A percentile compares a stretch with the other conserved stretches of the same genome.
phyloP scores from a whole-genome alignment of 768 basidiomycete genomes.

The Suillus hirtellus region DNA sequence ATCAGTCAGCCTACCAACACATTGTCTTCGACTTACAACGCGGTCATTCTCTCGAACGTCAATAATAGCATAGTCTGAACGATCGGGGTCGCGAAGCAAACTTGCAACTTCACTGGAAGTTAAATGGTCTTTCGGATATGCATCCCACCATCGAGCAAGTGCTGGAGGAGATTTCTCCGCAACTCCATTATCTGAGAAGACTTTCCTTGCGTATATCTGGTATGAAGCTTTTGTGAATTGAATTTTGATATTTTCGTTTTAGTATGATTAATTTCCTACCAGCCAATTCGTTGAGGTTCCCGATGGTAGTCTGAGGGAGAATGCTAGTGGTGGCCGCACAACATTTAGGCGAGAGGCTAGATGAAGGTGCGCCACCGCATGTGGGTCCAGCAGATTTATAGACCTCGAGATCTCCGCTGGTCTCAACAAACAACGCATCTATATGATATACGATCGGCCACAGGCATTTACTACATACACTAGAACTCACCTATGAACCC shows the following conservation, averaged over 20 bases:
- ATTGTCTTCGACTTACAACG: slow-evolving; percentile 31
- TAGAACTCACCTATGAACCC: slow-evolving; percentile 42
- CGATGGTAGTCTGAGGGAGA: slow-evolving; percentile 12
- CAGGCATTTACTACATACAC: not conserved
- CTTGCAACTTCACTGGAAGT: slow-evolving; percentile 40
- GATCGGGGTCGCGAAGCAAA: slow-evolving; percentile 23
- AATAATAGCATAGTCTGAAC: slow-evolving; percentile 41
- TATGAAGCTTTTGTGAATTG: slow-evolving; percentile 40
- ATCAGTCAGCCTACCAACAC: not conserved
- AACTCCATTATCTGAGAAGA: slow-evolving; percentile 8
- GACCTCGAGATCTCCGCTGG: slow-evolving; percentile 40
- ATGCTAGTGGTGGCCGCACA: not conserved
- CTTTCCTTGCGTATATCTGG: slow-evolving; percentile 48
- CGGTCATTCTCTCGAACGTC: slow-evolving; percentile 53
- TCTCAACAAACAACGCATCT: slow-evolving; percentile 46
- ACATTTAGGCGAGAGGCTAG: slow-evolving; percentile 13
- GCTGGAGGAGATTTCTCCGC: slow-evolving; percentile 13
- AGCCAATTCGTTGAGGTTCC: slow-evolving; percentile 47
- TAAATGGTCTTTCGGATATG: slow-evolving; percentile 42
- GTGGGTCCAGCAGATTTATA: slow-evolving; percentile 28
- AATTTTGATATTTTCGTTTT: slow-evolving; percentile 2
- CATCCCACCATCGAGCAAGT: slow-evolving; percentile 54
- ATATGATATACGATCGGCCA: not conserved
- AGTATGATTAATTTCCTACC: slow-evolving; percentile 30
- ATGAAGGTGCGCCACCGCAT: slow-evolving; percentile 18